Conservation (phyloP, 2,329 filamentous ascomycete species). For the Calonectria montana region DNA sequence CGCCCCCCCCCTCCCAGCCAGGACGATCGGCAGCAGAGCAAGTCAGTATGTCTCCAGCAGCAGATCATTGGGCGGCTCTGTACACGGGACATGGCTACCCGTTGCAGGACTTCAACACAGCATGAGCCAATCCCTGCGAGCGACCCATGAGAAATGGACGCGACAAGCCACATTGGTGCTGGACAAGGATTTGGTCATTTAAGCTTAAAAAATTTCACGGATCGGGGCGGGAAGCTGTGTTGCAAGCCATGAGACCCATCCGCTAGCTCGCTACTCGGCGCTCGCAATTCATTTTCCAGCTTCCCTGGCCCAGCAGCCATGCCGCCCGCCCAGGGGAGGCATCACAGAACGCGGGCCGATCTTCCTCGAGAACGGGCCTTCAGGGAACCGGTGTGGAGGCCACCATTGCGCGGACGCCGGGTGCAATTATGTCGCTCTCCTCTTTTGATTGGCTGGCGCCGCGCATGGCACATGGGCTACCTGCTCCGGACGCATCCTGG, state of each 20-base stretch:
- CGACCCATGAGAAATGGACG: not conserved
- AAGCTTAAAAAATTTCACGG: slow-evolving; percentile 18
- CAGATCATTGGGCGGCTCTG: slow-evolving; percentile 4
- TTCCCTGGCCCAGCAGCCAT: not conserved
- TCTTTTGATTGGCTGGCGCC: slow-evolving; percentile 27
- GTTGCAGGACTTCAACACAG: not conserved
- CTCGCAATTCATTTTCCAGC: not conserved
- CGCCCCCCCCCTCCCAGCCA: not conserved
- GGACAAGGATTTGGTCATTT: slow-evolving; percentile 17
- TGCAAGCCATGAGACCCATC: not conserved
- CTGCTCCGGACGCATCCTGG: slow-evolving; percentile 8
- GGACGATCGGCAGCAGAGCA: not conserved
- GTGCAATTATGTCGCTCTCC: slow-evolving; percentile 25
- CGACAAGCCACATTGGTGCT: slow-evolving; percentile 10
- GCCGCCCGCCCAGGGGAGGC: not conserved
- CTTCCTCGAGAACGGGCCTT: slow-evolving; percentile 12
- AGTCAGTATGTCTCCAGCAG: not conserved
- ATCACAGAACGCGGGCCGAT: slow-evolving; percentile 1
- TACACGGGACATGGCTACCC: not conserved
- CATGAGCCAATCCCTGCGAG: slow-evolving; percentile 10
- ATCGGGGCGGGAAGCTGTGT: not conserved
- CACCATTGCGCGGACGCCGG: slow-evolving; percentile 20
- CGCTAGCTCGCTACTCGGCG: not conserved
- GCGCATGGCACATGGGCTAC: not conserved
- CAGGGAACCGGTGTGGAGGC: slow-evolving; percentile 12